These are phyloP conservation scores for Suillus decipiens DNA, from an alignment of 768 basidiomycete genomes.

Conservation along the genomic window DNA sequence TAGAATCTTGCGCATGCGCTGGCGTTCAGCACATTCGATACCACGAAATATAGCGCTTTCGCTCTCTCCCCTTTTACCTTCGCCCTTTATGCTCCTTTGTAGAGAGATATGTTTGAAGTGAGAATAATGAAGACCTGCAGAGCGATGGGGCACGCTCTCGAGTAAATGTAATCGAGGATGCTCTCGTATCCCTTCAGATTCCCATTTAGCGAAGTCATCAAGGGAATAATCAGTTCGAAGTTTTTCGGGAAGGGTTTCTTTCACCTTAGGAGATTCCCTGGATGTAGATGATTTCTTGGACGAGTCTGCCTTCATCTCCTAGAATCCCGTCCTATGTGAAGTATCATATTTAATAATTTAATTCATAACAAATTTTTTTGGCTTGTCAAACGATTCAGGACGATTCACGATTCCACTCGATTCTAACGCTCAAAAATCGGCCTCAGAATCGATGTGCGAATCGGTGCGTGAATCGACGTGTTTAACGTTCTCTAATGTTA, in stretches of 20 bases:
- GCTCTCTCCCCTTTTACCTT: slow-evolving; percentile 19
- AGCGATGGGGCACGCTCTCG: slow-evolving; percentile 64
- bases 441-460: too few relatives aligned
- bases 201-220: slow-evolving; percentile 40
- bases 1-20: slow-evolving; percentile 13
- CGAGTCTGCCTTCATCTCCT: slow-evolving; percentile 7
- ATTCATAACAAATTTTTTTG: too few relatives aligned
- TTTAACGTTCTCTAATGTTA: too few relatives aligned
- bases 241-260: background rate
- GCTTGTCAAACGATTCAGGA: too few relatives aligned
- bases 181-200: slow-evolving; percentile 19
- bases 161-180: slow-evolving; percentile 39
- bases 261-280: slow-evolving; percentile 18
- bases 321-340: too few relatives aligned
- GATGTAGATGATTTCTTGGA: slow-evolving; percentile 10
- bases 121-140: slow-evolving; percentile 63
- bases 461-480: too few relatives aligned
- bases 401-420: too few relatives aligned
- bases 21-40: slow-evolving; percentile 35
- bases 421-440: too few relatives aligned
- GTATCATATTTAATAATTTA: too few relatives aligned
- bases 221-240: slow-evolving; percentile 28
- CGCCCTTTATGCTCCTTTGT: slow-evolving; percentile 60
- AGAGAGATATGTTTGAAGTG: slow-evolving; percentile 54
- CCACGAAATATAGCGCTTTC: slow-evolving; percentile 21